Evolutionary conservation across 805 yeast genomes (phyloP).

Genomic region (Candida ficus): DNA sequence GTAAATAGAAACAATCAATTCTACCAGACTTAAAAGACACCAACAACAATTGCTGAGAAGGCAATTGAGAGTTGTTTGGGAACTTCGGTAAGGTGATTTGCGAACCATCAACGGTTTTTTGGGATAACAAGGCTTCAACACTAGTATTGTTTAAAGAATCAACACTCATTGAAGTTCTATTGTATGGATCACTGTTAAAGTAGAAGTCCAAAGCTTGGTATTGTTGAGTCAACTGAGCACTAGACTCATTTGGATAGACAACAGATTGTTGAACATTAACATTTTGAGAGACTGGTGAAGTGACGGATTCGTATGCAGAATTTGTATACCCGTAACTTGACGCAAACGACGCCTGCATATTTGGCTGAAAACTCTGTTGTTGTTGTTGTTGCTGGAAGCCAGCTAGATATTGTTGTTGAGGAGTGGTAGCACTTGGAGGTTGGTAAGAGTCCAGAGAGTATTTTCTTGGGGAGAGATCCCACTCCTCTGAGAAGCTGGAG

Average conservation of each 20-base stretch:
- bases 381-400: constrained; percentile 4
- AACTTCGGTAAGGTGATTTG: constrained; percentile 17
- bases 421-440: background rate
- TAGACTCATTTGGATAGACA: constrained; percentile 14
- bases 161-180: constrained; percentile 18
- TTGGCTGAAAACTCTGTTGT: constrained; percentile 7
- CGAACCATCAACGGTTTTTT: constrained; percentile 5
- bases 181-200: constrained; percentile 21
- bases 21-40: constrained; percentile 79
- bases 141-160: constrained; percentile 7
- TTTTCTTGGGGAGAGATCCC: constrained; percentile 13
- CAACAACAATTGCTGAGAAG: constrained; percentile 40
- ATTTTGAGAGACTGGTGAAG: background rate
- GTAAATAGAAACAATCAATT: constrained; percentile 67
- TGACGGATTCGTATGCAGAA: background rate
- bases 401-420: constrained; percentile 8
- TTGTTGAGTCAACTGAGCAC: constrained; percentile 12
- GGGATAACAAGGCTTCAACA: constrained; percentile 11
- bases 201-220: constrained; percentile 21
- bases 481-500: constrained; percentile 5
- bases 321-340: too few relatives aligned
- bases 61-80: constrained; percentile 18
- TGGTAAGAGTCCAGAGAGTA: constrained; percentile 13
- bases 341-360: background rate
- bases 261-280: background rate